phyloP scores from a whole-genome alignment of 345 rosid species.

The Limnanthes douglasii region DNA sequence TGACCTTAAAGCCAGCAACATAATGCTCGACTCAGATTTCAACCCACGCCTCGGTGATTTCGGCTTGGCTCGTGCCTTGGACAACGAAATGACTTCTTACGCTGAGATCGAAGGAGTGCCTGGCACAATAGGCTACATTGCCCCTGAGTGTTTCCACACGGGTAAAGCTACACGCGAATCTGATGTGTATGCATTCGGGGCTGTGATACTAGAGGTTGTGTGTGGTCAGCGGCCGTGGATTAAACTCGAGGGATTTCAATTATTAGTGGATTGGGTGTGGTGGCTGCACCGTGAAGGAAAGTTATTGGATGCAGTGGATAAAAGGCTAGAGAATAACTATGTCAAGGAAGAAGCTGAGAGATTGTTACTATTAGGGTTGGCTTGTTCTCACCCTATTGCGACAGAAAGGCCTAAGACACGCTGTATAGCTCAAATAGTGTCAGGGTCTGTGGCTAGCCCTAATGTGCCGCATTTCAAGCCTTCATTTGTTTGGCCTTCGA shows the following conservation, averaged over 20 bases:
- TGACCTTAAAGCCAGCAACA: constrained; percentile 57
- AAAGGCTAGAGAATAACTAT: constrained; percentile 18
- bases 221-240: constrained; percentile 39
- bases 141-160: constrained; percentile 43
- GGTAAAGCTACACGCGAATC: constrained; percentile 46
- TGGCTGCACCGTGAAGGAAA: constrained; percentile 26
- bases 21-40: constrained; percentile 37
- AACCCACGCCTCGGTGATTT: constrained; percentile 51
- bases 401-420: constrained; percentile 33
- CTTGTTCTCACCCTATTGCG: constrained; percentile 26
- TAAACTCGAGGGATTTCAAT: constrained; percentile 14
- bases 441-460: constrained; percentile 22
- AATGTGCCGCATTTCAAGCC: constrained; percentile 33
- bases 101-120: constrained; percentile 39
- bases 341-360: constrained; percentile 22
- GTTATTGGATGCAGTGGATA: constrained; percentile 33
- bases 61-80: constrained; percentile 38
- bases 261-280: constrained; percentile 46
- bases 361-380: constrained; percentile 23
- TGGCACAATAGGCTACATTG: constrained; percentile 41
- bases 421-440: constrained; percentile 19
- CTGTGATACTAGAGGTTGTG: constrained; percentile 35
- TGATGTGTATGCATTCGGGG: constrained; percentile 46
- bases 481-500: constrained; percentile 30
- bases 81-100: constrained; percentile 34